Evolutionary conservation across 225 moss, liverwort and hornwort genomes (phyloP).

Genomic region (Rhytidiadelphus loreus): DNA sequence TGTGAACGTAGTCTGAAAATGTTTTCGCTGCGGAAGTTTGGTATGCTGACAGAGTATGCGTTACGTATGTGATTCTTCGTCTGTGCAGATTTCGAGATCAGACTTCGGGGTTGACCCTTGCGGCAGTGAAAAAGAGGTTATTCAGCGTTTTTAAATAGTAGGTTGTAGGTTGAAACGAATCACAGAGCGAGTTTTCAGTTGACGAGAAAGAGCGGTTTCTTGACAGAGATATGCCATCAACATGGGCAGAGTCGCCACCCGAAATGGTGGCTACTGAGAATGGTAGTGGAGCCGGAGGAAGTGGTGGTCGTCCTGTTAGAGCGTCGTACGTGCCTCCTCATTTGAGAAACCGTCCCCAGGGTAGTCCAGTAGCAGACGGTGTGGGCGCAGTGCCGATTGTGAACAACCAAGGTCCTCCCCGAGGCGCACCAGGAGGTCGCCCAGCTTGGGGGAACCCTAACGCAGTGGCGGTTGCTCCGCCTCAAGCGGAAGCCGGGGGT

Average conservation of each 20-base stretch:
- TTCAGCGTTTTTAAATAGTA: not conserved
- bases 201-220: not conserved
- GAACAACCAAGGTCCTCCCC: slow-evolving; percentile 20
- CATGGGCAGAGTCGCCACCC: slow-evolving; percentile 99
- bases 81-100: slow-evolving; percentile 5
- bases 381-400: slow-evolving; percentile 2
- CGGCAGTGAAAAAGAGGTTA: not conserved
- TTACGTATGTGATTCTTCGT: not conserved
- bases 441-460: slow-evolving; percentile 55
- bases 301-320: slow-evolving; percentile 58
- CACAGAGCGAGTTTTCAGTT: not conserved
- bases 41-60: not conserved
- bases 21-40: not conserved
- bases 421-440: slow-evolving; percentile 38
- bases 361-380: slow-evolving; percentile 24
- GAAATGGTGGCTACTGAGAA: slow-evolving; percentile 92
- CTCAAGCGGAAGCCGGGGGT: slow-evolving; percentile 20
- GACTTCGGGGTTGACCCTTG: not conserved
- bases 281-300: slow-evolving; percentile 45
- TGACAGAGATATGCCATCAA: slow-evolving; percentile 89
- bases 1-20: not conserved
- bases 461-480: slow-evolving; percentile 12
- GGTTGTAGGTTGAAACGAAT: not conserved
- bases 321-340: slow-evolving; percentile 93
- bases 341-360: slow-evolving; percentile 78